phyloP scores from a whole-genome alignment of 148 eudicot genomes.

The Chenopodium berlandieri region DNA sequence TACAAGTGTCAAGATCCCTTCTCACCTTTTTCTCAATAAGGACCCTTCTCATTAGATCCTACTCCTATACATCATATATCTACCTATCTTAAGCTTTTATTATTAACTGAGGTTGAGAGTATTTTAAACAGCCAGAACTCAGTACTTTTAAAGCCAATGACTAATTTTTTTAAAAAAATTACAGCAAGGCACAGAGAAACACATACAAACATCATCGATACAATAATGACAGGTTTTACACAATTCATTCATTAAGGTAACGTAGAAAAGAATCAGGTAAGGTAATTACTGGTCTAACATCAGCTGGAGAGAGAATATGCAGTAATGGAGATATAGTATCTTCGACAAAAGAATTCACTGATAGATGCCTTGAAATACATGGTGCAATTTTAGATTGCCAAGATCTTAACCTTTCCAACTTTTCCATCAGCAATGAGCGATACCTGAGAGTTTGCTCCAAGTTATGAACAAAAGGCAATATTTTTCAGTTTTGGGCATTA shows the following conservation, averaged over 20 bases:
- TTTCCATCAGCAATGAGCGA: conserved; percentile 60
- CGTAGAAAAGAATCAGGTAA: conserved; percentile 14
- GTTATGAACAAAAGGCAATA: conserved; percentile 15
- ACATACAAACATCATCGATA: not conserved
- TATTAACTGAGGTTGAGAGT: not conserved
- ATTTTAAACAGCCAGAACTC: not conserved
- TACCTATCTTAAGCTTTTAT: not conserved
- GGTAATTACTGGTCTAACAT: conserved; percentile 77
- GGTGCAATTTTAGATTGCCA: conserved; percentile 74
- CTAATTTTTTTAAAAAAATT: not conserved
- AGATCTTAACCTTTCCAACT: conserved; percentile 60
- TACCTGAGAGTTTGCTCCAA: conserved; percentile 43
- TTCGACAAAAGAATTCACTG: conserved; percentile 63
- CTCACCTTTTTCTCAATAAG: not conserved
- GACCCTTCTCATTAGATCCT: not conserved
- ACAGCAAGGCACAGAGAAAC: not conserved
- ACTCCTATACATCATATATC: not conserved
- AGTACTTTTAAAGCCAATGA: not conserved
- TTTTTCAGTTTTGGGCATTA: not conserved
- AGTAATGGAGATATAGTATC: conserved; percentile 71
- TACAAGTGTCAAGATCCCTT: not conserved
- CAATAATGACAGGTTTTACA: not conserved
- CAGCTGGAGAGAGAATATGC: conserved; percentile 87
- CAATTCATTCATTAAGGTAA: not conserved
- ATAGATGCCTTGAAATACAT: conserved; percentile 82